Conservation (phyloP, 2,329 filamentous ascomycete genomes). For the Aphanocladium album region DNA sequence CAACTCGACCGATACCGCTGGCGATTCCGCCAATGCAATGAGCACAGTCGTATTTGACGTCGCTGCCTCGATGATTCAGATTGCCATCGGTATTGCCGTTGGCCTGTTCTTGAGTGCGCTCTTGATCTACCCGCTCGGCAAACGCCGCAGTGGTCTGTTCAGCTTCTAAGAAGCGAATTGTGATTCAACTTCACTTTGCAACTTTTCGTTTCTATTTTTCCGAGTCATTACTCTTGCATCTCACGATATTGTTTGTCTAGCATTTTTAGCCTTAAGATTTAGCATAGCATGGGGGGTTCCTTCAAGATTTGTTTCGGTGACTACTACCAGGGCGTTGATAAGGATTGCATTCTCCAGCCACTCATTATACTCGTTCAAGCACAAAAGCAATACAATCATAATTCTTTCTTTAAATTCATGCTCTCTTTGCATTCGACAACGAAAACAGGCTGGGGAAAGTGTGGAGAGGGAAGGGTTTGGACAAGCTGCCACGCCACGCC, state of each 20-base stretch:
- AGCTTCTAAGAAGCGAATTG: conserved; percentile 32
- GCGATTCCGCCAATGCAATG: conserved; percentile 15
- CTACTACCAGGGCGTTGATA: neutral
- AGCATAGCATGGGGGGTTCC: conserved; percentile 1
- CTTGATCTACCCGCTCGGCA: conserved; percentile 45
- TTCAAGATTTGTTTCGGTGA: neutral
- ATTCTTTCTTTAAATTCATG: neutral
- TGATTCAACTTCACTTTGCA: neutral
- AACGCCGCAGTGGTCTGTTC: conserved; percentile 45
- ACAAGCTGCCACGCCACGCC: conserved; percentile 3
- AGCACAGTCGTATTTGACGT: conserved; percentile 40
- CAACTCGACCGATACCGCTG: conserved; percentile 11
- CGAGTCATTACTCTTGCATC: neutral
- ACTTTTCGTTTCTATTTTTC: neutral
- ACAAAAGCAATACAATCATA: neutral
- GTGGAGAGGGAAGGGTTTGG: neutral
- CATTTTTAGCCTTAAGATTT: neutral
- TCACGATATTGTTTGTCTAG: neutral
- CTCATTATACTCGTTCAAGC: neutral
- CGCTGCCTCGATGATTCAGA: conserved; percentile 47
- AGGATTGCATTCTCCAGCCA: neutral
- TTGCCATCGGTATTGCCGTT: conserved; percentile 47
- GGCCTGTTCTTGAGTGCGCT: conserved; percentile 46
- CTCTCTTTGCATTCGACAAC: neutral
- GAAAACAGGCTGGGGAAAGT: neutral